Base-by-base conservation (phyloP, 306 rosid genomes). In the Corylus avellana region DNA sequence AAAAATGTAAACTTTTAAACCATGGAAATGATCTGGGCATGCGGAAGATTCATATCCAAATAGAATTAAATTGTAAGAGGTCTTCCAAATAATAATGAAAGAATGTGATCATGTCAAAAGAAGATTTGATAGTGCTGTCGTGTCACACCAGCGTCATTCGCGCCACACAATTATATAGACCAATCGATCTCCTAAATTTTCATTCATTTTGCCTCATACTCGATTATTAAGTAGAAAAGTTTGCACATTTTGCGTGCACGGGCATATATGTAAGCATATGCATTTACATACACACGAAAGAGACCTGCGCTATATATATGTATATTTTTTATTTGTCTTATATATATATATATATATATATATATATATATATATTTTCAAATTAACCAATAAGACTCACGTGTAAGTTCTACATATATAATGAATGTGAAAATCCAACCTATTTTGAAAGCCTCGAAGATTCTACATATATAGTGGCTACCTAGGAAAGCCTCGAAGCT, bases 111-210 rank as follows among this genome's bases (percentile, higher is more conserved):
- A 32, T 27, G 17, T 58, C 39, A 70, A 1, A 58, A 58, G 3
- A 11, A 58, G 72, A 57, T 70, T 10, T 37, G 51, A 9, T 78
- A 78, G 81, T 71, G 77, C 16, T 5, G 76, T 70, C 72, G 42
- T 1, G 51, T 78, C 81, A 32, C 20, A 55, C 14, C 5, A 47
- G 22, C 22, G 54, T 67, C 42, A 2, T 51, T 67, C 12, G 54
- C 22, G 53, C 53, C n/a, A 18, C 17, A 64, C 47, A 22, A 22
- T 22, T 22, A 22, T 2, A 59, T 39, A 46, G 5, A 13, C 10
- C 35, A 22, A 22, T 22, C 18, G 13, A 29, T 27, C 16, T 9
- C 29, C 70, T 35, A 32, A 16, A 7, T 16, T 37, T 64, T 35
- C 20, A 8, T 32, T 14, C 9, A 63, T 32, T 27, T 29, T 62